A percentile compares a stretch with the other conserved stretches of the same genome.
These are phyloP conservation scores for Malus hybrid DNA, from an alignment of 331 rosid species.

Conservation along the genomic window DNA sequence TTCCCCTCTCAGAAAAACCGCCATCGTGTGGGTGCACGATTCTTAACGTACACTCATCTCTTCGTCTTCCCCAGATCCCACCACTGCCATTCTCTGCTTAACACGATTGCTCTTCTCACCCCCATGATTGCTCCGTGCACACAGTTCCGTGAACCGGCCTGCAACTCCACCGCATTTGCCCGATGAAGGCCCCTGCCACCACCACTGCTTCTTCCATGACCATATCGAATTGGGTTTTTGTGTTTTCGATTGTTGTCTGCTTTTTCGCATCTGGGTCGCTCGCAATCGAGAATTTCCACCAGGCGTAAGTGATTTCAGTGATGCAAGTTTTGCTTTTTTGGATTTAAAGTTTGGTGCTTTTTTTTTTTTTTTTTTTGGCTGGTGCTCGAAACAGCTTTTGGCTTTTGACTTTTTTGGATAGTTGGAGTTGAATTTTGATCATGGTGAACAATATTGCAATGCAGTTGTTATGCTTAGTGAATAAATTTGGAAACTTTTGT, in stretches of 20 bases:
- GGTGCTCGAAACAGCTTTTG: not conserved
- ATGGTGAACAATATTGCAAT: not conserved
- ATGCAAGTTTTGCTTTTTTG: not conserved
- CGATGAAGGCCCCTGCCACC: slow-evolving; percentile 4
- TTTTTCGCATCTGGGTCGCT: slow-evolving; percentile 36
- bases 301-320: slow-evolving; percentile 51
- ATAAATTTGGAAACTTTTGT: not conserved
- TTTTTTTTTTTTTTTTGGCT: not conserved
- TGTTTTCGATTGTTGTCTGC: slow-evolving; percentile 27
- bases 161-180: slow-evolving; percentile 21
- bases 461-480: slow-evolving; percentile 3
- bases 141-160: not conserved
- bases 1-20: slow-evolving; percentile 9
- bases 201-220: slow-evolving; percentile 18
- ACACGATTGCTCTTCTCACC: slow-evolving; percentile 4
- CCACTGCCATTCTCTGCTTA: slow-evolving; percentile 13
- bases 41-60: slow-evolving; percentile 50
- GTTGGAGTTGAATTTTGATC: not conserved
- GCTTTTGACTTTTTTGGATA: not conserved
- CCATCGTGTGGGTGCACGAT: slow-evolving; percentile 22
- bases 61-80: slow-evolving; percentile 49
- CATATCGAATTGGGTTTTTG: slow-evolving; percentile 22
- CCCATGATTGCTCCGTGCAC: slow-evolving; percentile 19
- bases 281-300: slow-evolving; percentile 48
- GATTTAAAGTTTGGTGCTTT: not conserved